These are phyloP conservation scores for Noccaea caerulescens DNA, from an alignment of 345 rosid genomes.

Conservation along the genomic window DNA sequence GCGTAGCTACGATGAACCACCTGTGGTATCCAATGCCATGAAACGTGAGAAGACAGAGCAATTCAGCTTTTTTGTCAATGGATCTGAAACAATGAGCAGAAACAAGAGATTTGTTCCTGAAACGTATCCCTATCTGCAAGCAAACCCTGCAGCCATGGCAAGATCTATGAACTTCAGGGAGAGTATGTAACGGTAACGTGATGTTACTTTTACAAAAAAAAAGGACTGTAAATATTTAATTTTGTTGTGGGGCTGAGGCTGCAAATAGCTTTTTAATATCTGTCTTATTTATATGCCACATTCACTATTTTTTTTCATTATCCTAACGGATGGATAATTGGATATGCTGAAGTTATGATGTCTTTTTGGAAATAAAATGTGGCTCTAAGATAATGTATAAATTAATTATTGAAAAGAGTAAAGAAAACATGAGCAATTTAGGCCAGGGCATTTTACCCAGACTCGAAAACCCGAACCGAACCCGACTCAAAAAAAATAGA, in stretches of 20 bases:
- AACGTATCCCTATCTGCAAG: constrained; percentile 51
- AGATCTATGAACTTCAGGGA: constrained; percentile 71
- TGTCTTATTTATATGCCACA: constrained; percentile 22
- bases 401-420: not conserved
- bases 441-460: too few relatives aligned
- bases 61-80: constrained; percentile 41
- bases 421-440: too few relatives aligned
- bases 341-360: constrained; percentile 17
- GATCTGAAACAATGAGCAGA: constrained; percentile 45
- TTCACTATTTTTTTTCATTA: constrained; percentile 9
- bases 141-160: constrained; percentile 78
- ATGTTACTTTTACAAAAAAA: not conserved
- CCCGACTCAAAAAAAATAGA: too few relatives aligned
- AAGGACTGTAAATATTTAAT: not conserved
- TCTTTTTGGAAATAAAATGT: constrained; percentile 9
- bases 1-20: constrained; percentile 28
- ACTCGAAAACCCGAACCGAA: too few relatives aligned
- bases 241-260: constrained; percentile 16
- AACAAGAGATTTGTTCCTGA: constrained; percentile 34
- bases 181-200: constrained; percentile 38
- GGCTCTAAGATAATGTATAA: not conserved
- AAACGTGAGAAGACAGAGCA: constrained; percentile 48
- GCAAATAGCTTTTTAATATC: constrained; percentile 14
- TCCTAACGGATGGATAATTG: not conserved
- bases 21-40: constrained; percentile 34